phyloP scores from a whole-genome alignment of 345 rosid genomes.

The Eucalyptus victrix region DNA sequence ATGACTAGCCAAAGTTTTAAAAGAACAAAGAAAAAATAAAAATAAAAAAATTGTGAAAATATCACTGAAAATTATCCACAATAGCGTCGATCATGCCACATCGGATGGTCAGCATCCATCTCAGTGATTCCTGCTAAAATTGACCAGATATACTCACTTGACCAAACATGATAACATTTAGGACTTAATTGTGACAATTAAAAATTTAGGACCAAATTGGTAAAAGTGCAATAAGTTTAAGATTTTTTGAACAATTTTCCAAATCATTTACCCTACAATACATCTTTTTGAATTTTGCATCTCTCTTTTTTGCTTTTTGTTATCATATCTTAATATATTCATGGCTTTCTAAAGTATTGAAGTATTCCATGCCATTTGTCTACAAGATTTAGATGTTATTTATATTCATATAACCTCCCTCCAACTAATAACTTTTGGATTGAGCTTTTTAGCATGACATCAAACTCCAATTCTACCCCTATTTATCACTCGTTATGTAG shows the following conservation, averaged over 20 bases:
- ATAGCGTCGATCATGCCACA: accelerated
- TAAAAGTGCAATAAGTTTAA: too few relatives aligned
- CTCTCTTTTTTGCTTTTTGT: background rate
- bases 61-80: too few relatives aligned
- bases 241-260: too few relatives aligned
- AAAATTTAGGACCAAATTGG: too few relatives aligned
- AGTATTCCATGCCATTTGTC: background rate
- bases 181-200: too few relatives aligned
- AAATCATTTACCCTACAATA: too few relatives aligned
- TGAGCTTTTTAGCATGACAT: background rate
- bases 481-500: accelerated
- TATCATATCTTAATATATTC: background rate
- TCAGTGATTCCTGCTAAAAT: too few relatives aligned
- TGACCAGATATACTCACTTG: too few relatives aligned
- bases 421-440: background rate
- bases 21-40: accelerated
- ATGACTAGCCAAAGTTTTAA: too few relatives aligned
- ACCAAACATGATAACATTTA: too few relatives aligned
- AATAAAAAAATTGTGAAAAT: too few relatives aligned
- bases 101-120: too few relatives aligned
- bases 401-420: background rate
- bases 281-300: background rate
- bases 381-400: background rate
- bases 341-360: background rate
- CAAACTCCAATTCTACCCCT: accelerated